Evolutionary conservation across 768 basidiomycete species (phyloP).

Genomic region (Kwoniella newhampshirensis): DNA sequence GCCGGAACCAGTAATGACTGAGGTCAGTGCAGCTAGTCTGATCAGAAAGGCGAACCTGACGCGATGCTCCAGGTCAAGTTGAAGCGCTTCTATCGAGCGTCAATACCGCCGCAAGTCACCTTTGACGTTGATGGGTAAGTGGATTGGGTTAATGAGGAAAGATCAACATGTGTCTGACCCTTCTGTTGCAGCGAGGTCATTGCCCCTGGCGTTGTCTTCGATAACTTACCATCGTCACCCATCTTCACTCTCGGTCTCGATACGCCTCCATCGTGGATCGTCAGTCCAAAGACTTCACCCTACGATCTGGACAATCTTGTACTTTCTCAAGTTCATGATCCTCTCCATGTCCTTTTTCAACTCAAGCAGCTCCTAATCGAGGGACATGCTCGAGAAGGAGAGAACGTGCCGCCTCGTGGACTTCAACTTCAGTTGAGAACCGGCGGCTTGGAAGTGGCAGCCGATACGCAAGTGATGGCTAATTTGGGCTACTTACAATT

Average conservation of each 20-base stretch:
- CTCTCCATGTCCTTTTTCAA: conserved; percentile 60
- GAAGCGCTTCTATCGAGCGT: conserved; percentile 88
- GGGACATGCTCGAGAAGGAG: conserved; percentile 82
- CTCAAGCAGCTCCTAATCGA: conserved; percentile 91
- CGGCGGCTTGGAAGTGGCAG: conserved; percentile 56
- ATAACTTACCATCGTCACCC: conserved; percentile 73
- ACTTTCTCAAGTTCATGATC: conserved; percentile 63
- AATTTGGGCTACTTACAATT: conserved; percentile 97
- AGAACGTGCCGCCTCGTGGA: conserved; percentile 76
- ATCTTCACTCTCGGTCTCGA: conserved; percentile 95
- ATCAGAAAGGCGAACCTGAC: background rate
- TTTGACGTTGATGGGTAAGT: conserved; percentile 74
- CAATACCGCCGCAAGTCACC: conserved; percentile 59
- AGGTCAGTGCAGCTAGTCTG: conserved; percentile 59
- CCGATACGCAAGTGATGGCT: conserved; percentile 85
- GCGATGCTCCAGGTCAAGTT: conserved; percentile 66
- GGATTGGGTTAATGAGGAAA: background rate
- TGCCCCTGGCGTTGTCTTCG: conserved; percentile 64
- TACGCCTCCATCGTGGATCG: conserved; percentile 86
- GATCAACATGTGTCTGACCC: conserved; percentile 2
- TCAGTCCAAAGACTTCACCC: conserved; percentile 78
- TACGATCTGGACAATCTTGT: conserved; percentile 97
- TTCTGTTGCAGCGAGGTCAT: conserved; percentile 60
- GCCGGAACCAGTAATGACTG: conserved; percentile 62
- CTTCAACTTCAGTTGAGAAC: conserved; percentile 79